Percentiles rank a stretch among this genome's conserved stretches.
phyloP scores from a whole-genome alignment of 1,139 yeast genomes.

The Debaryomyces psychrophilus region DNA sequence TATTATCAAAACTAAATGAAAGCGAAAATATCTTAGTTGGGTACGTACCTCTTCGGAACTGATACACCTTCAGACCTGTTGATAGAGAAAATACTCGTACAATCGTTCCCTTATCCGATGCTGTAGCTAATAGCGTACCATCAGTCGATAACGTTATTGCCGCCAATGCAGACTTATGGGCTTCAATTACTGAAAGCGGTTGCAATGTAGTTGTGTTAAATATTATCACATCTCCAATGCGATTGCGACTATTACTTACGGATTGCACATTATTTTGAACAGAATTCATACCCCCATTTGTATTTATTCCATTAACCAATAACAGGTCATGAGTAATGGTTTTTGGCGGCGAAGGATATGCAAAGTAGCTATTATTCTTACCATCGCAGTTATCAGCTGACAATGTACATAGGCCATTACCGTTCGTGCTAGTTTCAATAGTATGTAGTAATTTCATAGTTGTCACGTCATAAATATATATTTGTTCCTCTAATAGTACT shows the following conservation, averaged over 20 bases:
- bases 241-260: constrained; percentile 48
- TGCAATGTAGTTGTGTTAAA: constrained; percentile 78
- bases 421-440: constrained; percentile 79
- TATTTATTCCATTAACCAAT: constrained; percentile 45
- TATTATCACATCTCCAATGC: constrained; percentile 86
- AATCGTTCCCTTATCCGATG: constrained; percentile 94
- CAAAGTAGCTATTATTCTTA: constrained; percentile 64
- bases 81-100: constrained; percentile 85
- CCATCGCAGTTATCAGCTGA: constrained; percentile 53
- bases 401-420: constrained; percentile 61
- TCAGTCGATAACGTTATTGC: constrained; percentile 77
- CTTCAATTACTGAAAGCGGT: constrained; percentile 88
- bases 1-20: constrained; percentile 75
- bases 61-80: constrained; percentile 80
- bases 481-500: constrained; percentile 80
- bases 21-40: constrained; percentile 87
- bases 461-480: constrained; percentile 84
- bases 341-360: constrained; percentile 84
- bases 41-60: constrained; percentile 92
- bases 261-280: constrained; percentile 47
- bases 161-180: constrained; percentile 86
- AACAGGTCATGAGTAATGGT: constrained; percentile 49
- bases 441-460: constrained; percentile 88
- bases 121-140: constrained; percentile 86
- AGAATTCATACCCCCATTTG: constrained; percentile 50